These are phyloP conservation scores for Rhynchosporium secalis DNA, from an alignment of 2,329 filamentous ascomycete species.

Conservation along the genomic window DNA sequence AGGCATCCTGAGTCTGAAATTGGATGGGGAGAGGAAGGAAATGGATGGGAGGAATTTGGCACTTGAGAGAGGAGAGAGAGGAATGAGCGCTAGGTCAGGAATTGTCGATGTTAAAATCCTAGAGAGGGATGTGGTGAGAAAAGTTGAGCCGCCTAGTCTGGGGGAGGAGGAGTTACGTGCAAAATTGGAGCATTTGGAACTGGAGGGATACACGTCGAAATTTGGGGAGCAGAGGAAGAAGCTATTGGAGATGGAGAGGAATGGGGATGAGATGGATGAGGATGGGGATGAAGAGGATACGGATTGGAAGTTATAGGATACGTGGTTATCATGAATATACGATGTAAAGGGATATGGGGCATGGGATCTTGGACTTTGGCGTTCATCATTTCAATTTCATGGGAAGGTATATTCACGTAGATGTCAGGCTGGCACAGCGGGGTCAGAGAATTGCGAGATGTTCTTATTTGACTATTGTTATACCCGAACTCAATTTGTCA, in stretches of 20 bases:
- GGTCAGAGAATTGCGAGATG: neutral
- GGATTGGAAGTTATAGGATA: conserved; percentile 35
- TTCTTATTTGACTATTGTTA: neutral
- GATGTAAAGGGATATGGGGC: neutral
- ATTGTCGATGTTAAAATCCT: conserved; percentile 50
- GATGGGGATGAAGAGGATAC: conserved; percentile 27
- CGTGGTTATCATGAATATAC: neutral
- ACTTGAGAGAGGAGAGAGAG: conserved; percentile 52
- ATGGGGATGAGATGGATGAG: conserved; percentile 22
- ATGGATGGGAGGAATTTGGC: conserved; percentile 43
- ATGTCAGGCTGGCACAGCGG: neutral
- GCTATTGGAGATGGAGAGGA: conserved; percentile 23
- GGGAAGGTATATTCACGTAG: neutral
- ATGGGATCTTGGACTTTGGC: neutral
- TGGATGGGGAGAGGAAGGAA: conserved; percentile 54
- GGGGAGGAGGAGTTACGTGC: conserved; percentile 40
- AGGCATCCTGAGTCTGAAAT: conserved; percentile 43
- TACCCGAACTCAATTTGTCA: neutral
- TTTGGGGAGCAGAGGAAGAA: conserved; percentile 31
- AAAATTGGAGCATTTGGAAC: conserved; percentile 36
- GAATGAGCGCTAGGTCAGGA: conserved; percentile 29
- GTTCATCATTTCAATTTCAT: neutral
- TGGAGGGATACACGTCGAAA: conserved; percentile 38
- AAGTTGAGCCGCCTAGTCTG: conserved; percentile 44
- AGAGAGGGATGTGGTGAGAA: conserved; percentile 50